Evolutionary conservation across 495 filamentous ascomycete genomes (phyloP).

Genomic region (Arthonia radiata): DNA sequence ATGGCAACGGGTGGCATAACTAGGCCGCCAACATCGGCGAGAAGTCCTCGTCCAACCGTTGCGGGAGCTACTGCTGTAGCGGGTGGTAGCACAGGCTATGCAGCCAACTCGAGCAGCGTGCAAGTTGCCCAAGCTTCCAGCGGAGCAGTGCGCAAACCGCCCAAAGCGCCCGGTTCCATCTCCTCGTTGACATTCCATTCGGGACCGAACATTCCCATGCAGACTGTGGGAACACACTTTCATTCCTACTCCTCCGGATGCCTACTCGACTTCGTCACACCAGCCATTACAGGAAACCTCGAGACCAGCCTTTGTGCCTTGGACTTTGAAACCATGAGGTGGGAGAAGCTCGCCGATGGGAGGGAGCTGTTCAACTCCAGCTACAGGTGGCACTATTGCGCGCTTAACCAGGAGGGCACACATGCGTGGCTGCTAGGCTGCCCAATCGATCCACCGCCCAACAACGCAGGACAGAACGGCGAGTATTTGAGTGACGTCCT

Average conservation of each 20-base stretch:
- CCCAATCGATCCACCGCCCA: slow-evolving; percentile 34
- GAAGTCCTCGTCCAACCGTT: slow-evolving; percentile 20
- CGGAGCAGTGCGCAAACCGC: slow-evolving; percentile 31
- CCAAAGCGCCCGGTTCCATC: slow-evolving; percentile 65
- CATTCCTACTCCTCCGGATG: slow-evolving; percentile 85
- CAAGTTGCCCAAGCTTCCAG: slow-evolving; percentile 28
- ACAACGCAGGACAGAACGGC: slow-evolving; percentile 32
- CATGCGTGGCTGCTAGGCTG: slow-evolving; percentile 94
- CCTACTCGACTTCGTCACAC: slow-evolving; percentile 79
- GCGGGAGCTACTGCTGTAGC: slow-evolving; percentile 15
- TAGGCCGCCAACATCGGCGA: slow-evolving; percentile 9
- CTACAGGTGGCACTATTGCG: slow-evolving; percentile 95
- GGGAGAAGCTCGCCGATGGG: slow-evolving; percentile 84
- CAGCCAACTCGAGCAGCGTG: slow-evolving; percentile 70
- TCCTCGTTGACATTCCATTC: slow-evolving; percentile 74
- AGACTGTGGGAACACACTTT: slow-evolving; percentile 76
- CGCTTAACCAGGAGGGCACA: slow-evolving; percentile 73
- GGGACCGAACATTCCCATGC: slow-evolving; percentile 64
- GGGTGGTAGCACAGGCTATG: slow-evolving; percentile 43
- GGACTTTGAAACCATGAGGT: slow-evolving; percentile 62
- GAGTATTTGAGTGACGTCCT: slow-evolving; percentile 88
- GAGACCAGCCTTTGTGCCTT: slow-evolving; percentile 79
- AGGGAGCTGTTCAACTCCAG: slow-evolving; percentile 69
- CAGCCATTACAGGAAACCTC: slow-evolving; percentile 55
- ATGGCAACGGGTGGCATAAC: slow-evolving; percentile 31